phyloP scores from a whole-genome alignment of 78 protist genomes.

The slime mould (Dictyostelium discoideum) region dicty_2.7 NC_007088.5:6397001-6397500 shows the following conservation, averaged over 20 bases:
- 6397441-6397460: conserved; percentile 76
- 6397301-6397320: conserved; percentile 28
- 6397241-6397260: conserved; percentile 71
- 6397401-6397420: conserved; percentile 58
- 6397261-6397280: conserved; percentile 58
- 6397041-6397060: conserved; percentile 29
- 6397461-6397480: conserved; percentile 91
- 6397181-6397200: conserved; percentile 71
- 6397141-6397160: background rate
- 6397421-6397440: conserved; percentile 87
- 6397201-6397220: conserved; percentile 61
- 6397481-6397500: conserved; percentile 85
- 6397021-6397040: conserved; percentile 9
- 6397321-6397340: conserved; percentile 19
- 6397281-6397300: background rate
- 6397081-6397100: conserved; percentile 13
- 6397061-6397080: background rate
- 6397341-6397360: background rate
- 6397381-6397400: background rate
- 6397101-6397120: background rate
- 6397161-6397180: conserved; percentile 60
- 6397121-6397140: background rate
- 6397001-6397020: background rate
- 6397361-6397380: background rate
- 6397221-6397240: conserved; percentile 35